phyloP scores from a whole-genome alignment of 106 monocot species.

The Allium sativum region DNA sequence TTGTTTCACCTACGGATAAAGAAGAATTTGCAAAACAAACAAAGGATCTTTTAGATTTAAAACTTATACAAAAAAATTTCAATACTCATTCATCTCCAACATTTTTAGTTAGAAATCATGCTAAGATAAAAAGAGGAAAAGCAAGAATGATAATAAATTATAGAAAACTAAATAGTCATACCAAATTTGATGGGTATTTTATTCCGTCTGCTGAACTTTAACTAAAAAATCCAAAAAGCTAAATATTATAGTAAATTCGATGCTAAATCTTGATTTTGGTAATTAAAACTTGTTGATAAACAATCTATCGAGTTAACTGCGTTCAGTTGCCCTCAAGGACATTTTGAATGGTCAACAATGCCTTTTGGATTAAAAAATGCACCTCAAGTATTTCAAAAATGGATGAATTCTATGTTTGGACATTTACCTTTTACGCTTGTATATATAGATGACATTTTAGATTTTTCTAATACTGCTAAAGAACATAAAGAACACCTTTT shows the following conservation, averaged over 20 bases:
- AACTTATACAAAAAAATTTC: too few species aligned
- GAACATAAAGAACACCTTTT: not conserved
- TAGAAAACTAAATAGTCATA: too few species aligned
- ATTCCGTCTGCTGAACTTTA: not conserved
- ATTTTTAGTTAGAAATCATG: not conserved
- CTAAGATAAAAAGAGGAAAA: too few species aligned
- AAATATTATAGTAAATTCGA: slow-evolving; percentile 3
- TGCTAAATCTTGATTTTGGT: not conserved
- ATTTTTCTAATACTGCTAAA: not conserved
- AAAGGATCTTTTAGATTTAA: not conserved
- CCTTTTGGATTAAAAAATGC: too few species aligned
- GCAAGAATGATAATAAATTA: too few species aligned
- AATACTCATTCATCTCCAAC: not conserved
- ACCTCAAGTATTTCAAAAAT: too few species aligned
- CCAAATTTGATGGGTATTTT: slow-evolving; percentile 3
- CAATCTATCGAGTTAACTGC: not conserved
- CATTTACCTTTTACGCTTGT: not conserved
- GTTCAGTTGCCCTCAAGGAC: not conserved
- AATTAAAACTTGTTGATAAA: slow-evolving; percentile 1
- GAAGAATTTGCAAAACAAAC: too few species aligned
- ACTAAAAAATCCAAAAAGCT: not conserved
- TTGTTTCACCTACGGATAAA: too few species aligned
- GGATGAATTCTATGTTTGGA: not conserved
- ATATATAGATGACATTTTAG: not conserved
- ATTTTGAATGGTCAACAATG: not conserved